These are phyloP conservation scores for Verbascum thapsus DNA, from an alignment of 257 asterid genomes.

Conservation along the genomic window DNA sequence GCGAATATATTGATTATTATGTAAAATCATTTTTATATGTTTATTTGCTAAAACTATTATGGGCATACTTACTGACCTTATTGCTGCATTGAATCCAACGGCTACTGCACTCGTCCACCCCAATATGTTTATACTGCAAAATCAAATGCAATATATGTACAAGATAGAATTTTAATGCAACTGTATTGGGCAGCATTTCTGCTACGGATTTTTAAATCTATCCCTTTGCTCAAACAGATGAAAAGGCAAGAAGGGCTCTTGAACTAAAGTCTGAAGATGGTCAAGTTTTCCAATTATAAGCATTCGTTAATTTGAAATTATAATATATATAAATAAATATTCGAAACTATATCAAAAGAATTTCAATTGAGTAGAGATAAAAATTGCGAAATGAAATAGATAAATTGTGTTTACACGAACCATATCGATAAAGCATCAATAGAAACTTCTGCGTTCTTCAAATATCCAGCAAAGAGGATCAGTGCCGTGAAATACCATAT, in stretches of 20 bases:
- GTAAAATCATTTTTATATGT: background rate
- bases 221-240: too few relatives aligned
- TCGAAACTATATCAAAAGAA: too few relatives aligned
- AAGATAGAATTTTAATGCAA: too few relatives aligned
- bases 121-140: conserved; percentile 23
- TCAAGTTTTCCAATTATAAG: too few relatives aligned
- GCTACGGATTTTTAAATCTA: too few relatives aligned
- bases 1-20: background rate
- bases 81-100: conserved; percentile 31
- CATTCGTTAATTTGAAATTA: too few relatives aligned
- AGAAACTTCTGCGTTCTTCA: conserved; percentile 41
- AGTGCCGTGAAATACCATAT: conserved; percentile 45
- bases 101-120: conserved; percentile 29
- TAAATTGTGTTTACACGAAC: conserved; percentile 19
- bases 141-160: background rate
- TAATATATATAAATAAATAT: too few relatives aligned
- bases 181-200: too few relatives aligned
- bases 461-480: conserved; percentile 43
- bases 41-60: background rate
- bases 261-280: too few relatives aligned
- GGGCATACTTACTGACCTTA: background rate
- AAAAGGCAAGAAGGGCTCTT: too few relatives aligned
- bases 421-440: conserved; percentile 48
- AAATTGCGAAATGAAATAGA: too few relatives aligned
- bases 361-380: too few relatives aligned